These are phyloP conservation scores for Teunomyces kruisii DNA, from an alignment of 805 yeast species.

Conservation along the genomic window DNA sequence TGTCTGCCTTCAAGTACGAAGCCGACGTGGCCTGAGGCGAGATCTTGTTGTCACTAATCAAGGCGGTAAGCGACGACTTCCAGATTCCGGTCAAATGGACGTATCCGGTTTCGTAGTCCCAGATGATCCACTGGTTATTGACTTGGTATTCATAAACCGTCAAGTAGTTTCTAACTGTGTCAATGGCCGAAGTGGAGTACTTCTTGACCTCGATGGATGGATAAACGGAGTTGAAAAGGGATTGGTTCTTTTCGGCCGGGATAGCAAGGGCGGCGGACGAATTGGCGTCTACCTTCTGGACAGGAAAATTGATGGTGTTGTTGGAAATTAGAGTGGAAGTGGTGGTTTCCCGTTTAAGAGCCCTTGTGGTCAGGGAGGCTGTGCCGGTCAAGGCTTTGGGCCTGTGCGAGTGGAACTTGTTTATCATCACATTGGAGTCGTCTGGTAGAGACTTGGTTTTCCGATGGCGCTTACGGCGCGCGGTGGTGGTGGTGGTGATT, in stretches of 20 bases:
- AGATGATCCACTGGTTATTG: constrained; percentile 72
- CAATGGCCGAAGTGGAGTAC: constrained; percentile 69
- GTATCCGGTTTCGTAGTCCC: constrained; percentile 84
- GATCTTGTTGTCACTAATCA: constrained; percentile 4
- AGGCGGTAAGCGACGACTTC: constrained; percentile 50
- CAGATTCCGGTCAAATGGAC: constrained; percentile 88
- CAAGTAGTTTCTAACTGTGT: constrained; percentile 58
- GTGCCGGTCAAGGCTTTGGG: background rate
- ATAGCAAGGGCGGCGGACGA: background rate
- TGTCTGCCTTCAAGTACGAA: constrained; percentile 63
- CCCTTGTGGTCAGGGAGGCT: background rate
- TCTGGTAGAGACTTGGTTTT: background rate
- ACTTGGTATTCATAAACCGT: constrained; percentile 72
- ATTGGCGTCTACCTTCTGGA: constrained; percentile 4
- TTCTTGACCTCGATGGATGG: constrained; percentile 35
- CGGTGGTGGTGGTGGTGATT: no score
- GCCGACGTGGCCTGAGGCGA: background rate
- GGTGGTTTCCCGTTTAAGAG: constrained; percentile 1
- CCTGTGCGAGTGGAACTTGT: constrained; percentile 1
- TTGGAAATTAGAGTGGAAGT: constrained; percentile 8
- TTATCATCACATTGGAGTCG: background rate
- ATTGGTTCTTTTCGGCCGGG: constrained; percentile 1
- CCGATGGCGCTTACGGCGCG: background rate
- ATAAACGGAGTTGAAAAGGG: constrained; percentile 1
- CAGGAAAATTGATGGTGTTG: constrained; percentile 11